phyloP scores from a whole-genome alignment of 805 yeast species.

The Komagataella pseudopastoris region DNA sequence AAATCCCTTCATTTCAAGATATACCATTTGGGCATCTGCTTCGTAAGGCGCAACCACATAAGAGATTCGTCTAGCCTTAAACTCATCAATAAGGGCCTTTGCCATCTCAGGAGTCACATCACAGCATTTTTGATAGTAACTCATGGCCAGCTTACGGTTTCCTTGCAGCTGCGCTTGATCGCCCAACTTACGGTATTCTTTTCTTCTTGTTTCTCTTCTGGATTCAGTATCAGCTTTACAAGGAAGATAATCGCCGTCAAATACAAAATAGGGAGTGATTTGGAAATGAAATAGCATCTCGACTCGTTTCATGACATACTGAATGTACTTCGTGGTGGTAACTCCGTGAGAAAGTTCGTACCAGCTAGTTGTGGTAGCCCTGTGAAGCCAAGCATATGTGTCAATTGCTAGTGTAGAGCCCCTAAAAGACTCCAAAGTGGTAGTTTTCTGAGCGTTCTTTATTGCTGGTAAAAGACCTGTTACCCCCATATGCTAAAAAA shows the following conservation, averaged over 20 bases:
- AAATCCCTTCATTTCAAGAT: constrained; percentile 56
- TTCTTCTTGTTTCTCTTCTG: constrained; percentile 46
- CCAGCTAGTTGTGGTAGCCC: constrained; percentile 73
- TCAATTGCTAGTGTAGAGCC: constrained; percentile 86
- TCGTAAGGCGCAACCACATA: constrained; percentile 96
- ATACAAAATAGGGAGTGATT: constrained; percentile 75
- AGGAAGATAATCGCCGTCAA: constrained; percentile 84
- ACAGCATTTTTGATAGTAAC: constrained; percentile 63
- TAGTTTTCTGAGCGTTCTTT: constrained; percentile 55
- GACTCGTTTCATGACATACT: constrained; percentile 54
- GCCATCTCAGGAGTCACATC: constrained; percentile 90
- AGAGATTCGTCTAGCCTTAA: constrained; percentile 41
- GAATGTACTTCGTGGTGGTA: constrained; percentile 63
- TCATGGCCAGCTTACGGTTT: constrained; percentile 46
- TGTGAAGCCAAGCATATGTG: constrained; percentile 93
- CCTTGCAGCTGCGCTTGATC: constrained; percentile 36
- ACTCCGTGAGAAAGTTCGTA: constrained; percentile 59
- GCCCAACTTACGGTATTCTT: constrained; percentile 45
- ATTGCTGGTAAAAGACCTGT: constrained; percentile 70
- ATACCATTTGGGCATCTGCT: constrained; percentile 96
- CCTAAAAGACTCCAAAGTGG: constrained; percentile 41
- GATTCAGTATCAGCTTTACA: constrained; percentile 63
- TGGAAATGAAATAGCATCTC: constrained; percentile 53
- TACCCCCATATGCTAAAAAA: constrained; percentile 49
- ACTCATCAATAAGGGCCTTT: constrained; percentile 61